phyloP scores from a whole-genome alignment of 2,329 filamentous ascomycete species.

The Phyllosticta capitalensis region DNA sequence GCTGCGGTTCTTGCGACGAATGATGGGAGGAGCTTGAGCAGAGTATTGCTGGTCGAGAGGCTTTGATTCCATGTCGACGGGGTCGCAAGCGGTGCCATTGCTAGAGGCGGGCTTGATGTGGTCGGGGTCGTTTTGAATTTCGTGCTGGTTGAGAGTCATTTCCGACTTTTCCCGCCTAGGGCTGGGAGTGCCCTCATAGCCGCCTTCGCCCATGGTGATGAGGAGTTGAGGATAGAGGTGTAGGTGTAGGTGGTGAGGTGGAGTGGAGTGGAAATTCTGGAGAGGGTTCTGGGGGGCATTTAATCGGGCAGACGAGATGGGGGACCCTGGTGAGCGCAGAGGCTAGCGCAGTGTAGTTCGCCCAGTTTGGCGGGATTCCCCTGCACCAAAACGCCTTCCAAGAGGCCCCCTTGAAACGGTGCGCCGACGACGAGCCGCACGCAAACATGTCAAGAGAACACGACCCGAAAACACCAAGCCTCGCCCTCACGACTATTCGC shows the following conservation, averaged over 20 bases:
- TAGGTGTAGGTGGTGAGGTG: neutral
- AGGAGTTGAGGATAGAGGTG: neutral
- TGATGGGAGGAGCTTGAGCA: neutral
- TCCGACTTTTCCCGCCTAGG: neutral
- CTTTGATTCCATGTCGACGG: constrained; percentile 2
- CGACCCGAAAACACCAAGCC: too few relatives aligned
- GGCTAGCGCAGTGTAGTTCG: too few relatives aligned
- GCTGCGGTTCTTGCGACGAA: constrained; percentile 17
- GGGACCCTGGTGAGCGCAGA: too few relatives aligned
- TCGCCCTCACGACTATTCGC: too few relatives aligned
- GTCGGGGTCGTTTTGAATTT: neutral
- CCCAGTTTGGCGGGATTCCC: too few relatives aligned
- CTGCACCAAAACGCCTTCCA: too few relatives aligned
- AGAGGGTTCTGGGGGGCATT: neutral
- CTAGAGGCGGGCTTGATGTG: constrained; percentile 1
- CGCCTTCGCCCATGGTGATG: constrained; percentile 4
- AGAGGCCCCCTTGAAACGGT: too few relatives aligned
- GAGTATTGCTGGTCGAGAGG: constrained; percentile 5
- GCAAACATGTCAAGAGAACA: too few relatives aligned
- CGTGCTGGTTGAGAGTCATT: constrained; percentile 1
- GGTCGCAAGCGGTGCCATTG: constrained; percentile 3
- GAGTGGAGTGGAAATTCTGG: neutral
- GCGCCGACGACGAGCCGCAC: too few relatives aligned
- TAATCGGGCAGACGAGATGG: neutral
- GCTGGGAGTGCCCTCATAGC: neutral